These are phyloP conservation scores for Physcomitrellopsis africana DNA, from an alignment of 225 moss, liverwort and hornwort species.

Conservation along the genomic window DNA sequence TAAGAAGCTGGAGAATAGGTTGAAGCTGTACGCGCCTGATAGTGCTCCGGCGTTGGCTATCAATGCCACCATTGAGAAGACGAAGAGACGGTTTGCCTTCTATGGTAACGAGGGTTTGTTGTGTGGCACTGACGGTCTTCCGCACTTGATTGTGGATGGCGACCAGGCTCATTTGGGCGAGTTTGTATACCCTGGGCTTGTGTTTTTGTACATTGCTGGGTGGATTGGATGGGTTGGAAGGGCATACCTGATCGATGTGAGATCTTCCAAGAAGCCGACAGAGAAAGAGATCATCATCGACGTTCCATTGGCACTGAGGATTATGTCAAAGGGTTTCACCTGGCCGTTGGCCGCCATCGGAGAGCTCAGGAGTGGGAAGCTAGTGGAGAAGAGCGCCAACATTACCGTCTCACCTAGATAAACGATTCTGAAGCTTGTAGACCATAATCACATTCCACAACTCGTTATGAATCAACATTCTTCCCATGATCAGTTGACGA, in stretches of 20 bases:
- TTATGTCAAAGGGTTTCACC: conserved; percentile 73
- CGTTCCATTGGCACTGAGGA: conserved; percentile 70
- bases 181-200: conserved; percentile 91
- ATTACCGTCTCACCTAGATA: conserved; percentile 94
- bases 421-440: background rate
- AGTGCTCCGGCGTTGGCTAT: conserved; percentile 90
- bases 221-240: conserved; percentile 98
- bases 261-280: conserved; percentile 58
- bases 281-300: conserved; percentile 99
- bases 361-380: conserved; percentile 67
- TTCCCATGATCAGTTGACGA: too few relatives aligned
- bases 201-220: conserved; percentile 90
- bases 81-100: conserved; percentile 67
- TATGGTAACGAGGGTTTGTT: conserved; percentile 61
- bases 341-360: conserved; percentile 64
- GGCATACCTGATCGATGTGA: conserved; percentile 50
- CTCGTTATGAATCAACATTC: too few relatives aligned
- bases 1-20: conserved; percentile 71
- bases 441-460: too few relatives aligned
- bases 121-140: conserved; percentile 91
- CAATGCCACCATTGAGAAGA: conserved; percentile 86
- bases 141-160: conserved; percentile 89
- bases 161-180: conserved; percentile 93
- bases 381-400: conserved; percentile 67
- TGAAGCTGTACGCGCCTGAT: conserved; percentile 74